Base-by-base conservation (phyloP, 306 rosid genomes). In the Glycine latifolia region DNA sequence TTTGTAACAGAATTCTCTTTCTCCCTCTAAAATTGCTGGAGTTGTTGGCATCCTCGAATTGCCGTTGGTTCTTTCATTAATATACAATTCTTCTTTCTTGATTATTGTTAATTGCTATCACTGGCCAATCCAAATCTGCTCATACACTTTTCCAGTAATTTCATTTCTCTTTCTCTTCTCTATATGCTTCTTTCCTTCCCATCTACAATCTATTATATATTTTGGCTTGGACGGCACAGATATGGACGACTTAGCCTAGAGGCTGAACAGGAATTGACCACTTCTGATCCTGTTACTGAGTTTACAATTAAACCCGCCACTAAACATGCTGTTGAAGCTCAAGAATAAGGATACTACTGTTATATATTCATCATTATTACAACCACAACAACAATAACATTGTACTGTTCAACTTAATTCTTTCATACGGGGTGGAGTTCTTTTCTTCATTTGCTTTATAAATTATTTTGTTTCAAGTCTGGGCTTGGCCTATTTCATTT, bases 181-280 rank as follows among this genome's bases (percentile, higher is more conserved):
- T 26, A 26, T 26, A 26, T 26, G 1, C 31, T 26, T 26, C 31
- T 26, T 26, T 26, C 31, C 31, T 20, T 20, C 20, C 20, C 20
- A 20, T 20, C 1, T 20, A 20, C 20, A 1, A 0, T 26, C 31
- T 20, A 26, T 26, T 26, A 26, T 26, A 26, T 26, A 26, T 2
- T 26, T 26, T 26, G 1, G 31, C 31, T 26, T 20, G 0, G 1
- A 20, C 26, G 26, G 0, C 1, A 20, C 26, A 20, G 99, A 73
- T 95, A 95, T 60, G n/a, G n/a, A n/a, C 98, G 99, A 39, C 73
- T 95, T 43, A 95, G 92, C 92, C 82, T 87, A 73, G 97, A 91
- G 14, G 97, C 87, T 31, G 93, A 91, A 44, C 83, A 79, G 54
- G 97, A 95, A 84, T 95, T 93, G 89, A 87, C 96, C 69, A 72